Base-by-base conservation (phyloP, 306 rosid genomes). In the Calophaca sinica region DNA sequence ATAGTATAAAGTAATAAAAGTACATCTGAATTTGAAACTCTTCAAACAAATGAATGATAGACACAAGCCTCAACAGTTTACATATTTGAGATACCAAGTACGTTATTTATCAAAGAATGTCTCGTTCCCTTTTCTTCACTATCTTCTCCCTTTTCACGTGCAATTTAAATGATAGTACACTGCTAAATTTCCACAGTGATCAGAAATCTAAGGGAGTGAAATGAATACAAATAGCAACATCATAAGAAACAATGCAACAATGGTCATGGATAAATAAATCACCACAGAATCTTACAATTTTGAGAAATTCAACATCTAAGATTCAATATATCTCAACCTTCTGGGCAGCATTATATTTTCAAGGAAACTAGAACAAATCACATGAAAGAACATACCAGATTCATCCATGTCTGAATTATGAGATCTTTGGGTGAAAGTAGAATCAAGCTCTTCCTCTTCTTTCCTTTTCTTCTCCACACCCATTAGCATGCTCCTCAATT, bases 401-500 rank as follows among this genome's bases (percentile, higher is more conserved):
- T 90, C 96, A 80, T 85, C 91, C 86, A 80, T 70, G 63, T 79
- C 91, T 68, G 88, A 73, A 79, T 84, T 54, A 4, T 82, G 93
- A 84, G 98, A 91, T 88, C 93, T 88, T 59, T 79, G 64, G 41
- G 88, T 74, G 81, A 84, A 87, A 62, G 85, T 78, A 78, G 96
- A 87, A 70, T 78, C 90, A 67, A 81, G 76, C n/a, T 80, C 91
- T 38, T 89, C 88, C 59, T 82, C 89, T 72, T 88, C 88, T 82
- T 88, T 91, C 83, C 90, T 90, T 82, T 85, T 88, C 88, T 87
- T 90, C 88, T 91, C 97, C 69, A 91, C 88, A 62, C 98, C 98
- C 48, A 94, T 65, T 3, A 94, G 84, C 88, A 94, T 90, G 41
- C 58, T 86, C 86, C 97, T 89, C 84, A 91, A 80, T 80, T 91